Evolutionary conservation across 306 rosid species (phyloP), one percentile per base, ranked within the genome.

Genomic region (Pachyrhizus erosus): DNA sequence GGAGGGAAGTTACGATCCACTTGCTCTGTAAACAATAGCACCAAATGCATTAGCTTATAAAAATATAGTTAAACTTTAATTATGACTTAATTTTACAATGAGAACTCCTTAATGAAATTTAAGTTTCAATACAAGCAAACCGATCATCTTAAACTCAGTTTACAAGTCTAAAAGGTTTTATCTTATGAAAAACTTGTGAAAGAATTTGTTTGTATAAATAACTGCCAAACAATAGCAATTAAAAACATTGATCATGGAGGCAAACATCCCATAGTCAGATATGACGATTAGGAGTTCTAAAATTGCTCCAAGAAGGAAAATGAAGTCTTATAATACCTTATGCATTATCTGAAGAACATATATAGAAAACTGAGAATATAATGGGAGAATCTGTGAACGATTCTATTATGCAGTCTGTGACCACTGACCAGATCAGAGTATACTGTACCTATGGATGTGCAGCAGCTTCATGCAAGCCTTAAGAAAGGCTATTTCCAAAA

Each of bases 11-110:
- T 34, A 96, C 80, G 62, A 93, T 64, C 99, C 98, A 96, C 89
- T 93, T 96, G 91, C 97, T 96, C 98, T 96, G 90, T 58, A 57
- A 87, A 61, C 76, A 82, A 73, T 27, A 73, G 7, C 78, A 77
- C 65, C 70, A 66, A 48, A 88, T 11, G 62, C 65, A 82, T 82
- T 42, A 71, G 69, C 82, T 24, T 62, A 54, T 7, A 37, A 64
- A 80, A 69, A 55, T 23, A 61, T 48, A 31, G 46, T 45, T 49
- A 31, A 37, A 48, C 17, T 27, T 70, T 45, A 79, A 45, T 46
- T 33, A 67, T 18, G 52, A 70, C 9, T 76, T 65, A n/a, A 73
- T 65, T 78, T 54, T 43, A 67, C 61, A 51, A 40, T 24, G 10
- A 79, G 3, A 34, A 79, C 23, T 29, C 49, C 34, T 15, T 17